Conservation (phyloP, 2,329 filamentous ascomycete genomes). For the Fusarium palustre region DNA sequence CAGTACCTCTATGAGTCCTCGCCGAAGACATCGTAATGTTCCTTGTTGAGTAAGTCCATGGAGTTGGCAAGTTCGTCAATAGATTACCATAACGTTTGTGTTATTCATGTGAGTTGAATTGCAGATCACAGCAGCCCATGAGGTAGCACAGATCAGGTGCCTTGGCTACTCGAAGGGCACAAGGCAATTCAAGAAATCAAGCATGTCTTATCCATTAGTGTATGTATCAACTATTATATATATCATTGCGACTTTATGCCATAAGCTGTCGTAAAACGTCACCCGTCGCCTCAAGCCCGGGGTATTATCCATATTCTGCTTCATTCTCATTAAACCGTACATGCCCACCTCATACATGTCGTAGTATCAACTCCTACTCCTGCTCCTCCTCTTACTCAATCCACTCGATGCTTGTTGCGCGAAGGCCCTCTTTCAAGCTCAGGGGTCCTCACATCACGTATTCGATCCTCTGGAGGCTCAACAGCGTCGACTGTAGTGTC, state of each 20-base stretch:
- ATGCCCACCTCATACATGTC: conserved; percentile 6
- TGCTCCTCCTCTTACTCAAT: conserved; percentile 27
- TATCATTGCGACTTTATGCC: conserved; percentile 13
- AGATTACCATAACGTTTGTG: neutral
- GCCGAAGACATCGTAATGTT: neutral
- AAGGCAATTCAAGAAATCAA: neutral
- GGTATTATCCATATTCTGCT: conserved; percentile 4
- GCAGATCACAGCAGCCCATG: neutral
- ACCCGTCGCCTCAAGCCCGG: neutral
- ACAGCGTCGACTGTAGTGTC: conserved; percentile 80
- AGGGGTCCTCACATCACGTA: conserved; percentile 32
- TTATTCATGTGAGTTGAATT: neutral
- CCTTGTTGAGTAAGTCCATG: neutral
- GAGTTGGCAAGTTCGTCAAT: neutral
- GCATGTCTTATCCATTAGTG: conserved; percentile 16
- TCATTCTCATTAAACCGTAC: neutral
- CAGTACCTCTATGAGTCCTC: neutral
- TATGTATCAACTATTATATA: conserved; percentile 10
- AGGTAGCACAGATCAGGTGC: neutral
- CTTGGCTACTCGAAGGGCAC: neutral
- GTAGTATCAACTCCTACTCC: conserved; percentile 8
- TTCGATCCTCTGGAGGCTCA: conserved; percentile 21
- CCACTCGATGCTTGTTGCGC: conserved; percentile 43
- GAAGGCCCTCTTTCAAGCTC: conserved; percentile 44
- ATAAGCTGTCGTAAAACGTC: conserved; percentile 27